A percentile compares a stretch with the other conserved stretches of the same genome.
These are phyloP conservation scores for Diaporthe vexans DNA, from an alignment of 2,329 filamentous ascomycete species.

Conservation along the genomic window DNA sequence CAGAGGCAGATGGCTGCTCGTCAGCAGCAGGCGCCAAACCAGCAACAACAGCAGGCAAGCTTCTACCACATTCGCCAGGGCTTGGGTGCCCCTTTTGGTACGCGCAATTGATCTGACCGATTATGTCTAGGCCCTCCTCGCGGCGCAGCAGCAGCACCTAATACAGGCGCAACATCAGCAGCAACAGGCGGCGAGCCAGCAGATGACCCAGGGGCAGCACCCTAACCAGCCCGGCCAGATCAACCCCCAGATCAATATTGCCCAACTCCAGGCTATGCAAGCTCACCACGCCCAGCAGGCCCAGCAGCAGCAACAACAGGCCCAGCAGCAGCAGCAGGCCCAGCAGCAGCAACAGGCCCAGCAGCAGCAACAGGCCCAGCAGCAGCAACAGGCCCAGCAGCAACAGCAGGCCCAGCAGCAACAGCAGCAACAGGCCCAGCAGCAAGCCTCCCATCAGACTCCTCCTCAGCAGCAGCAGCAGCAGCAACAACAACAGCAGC, in stretches of 20 bases:
- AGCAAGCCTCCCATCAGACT: conserved; percentile 42
- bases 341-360: conserved; percentile 45
- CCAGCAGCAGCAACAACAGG: conserved; percentile 59
- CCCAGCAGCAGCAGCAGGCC: conserved; percentile 56
- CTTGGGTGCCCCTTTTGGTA: conserved; percentile 23
- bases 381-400: conserved; percentile 55
- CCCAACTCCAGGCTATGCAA: conserved; percentile 44
- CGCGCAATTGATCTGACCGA: conserved; percentile 35
- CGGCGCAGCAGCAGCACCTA: conserved; percentile 61
- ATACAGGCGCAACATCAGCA: conserved; percentile 57
- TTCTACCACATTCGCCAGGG: conserved; percentile 43
- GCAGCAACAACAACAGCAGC: conserved; percentile 44
- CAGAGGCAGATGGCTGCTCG: conserved; percentile 39
- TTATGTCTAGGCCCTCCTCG: conserved; percentile 57
- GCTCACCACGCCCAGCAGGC: conserved; percentile 49
- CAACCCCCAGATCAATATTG: conserved; percentile 56
- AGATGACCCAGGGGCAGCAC: conserved; percentile 58
- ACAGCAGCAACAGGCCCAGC: conserved; percentile 44
- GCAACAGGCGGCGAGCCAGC: conserved; percentile 56
- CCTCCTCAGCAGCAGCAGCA: conserved; percentile 45
- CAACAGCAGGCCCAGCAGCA: conserved; percentile 35
- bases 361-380: conserved; percentile 60
- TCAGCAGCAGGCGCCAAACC: conserved; percentile 41
- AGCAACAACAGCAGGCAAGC: conserved; percentile 45
- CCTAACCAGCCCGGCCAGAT: conserved; percentile 64